These are phyloP conservation scores for Fusarium domesticum DNA, from an alignment of 2,329 filamentous ascomycete genomes.

Conservation along the genomic window DNA sequence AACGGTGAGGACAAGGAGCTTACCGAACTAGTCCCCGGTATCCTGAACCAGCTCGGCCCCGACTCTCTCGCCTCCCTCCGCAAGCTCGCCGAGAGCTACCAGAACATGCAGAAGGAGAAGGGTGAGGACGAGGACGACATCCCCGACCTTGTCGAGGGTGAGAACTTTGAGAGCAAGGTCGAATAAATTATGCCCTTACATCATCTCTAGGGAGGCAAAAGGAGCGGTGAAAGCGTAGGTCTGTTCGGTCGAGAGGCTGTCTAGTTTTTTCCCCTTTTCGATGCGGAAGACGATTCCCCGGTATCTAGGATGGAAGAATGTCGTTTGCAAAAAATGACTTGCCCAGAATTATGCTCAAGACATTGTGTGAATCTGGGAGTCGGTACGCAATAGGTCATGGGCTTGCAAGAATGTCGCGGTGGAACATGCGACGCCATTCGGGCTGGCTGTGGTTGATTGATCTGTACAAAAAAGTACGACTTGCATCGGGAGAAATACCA, in stretches of 20 bases:
- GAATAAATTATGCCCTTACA: constrained; percentile 57
- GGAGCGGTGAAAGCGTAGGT: constrained; percentile 27
- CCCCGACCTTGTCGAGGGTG: constrained; percentile 91
- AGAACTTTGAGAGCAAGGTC: constrained; percentile 98
- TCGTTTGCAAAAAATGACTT: constrained; percentile 20
- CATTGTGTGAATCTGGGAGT: constrained; percentile 21
- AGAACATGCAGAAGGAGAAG: constrained; percentile 96
- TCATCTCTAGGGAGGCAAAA: constrained; percentile 14
- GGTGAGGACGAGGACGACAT: constrained; percentile 91
- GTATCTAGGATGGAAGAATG: constrained; percentile 22
- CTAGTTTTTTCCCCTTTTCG: constrained; percentile 19
- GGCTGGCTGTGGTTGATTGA: constrained; percentile 31
- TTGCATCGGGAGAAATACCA: constrained; percentile 36
- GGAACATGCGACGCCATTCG: constrained; percentile 27
- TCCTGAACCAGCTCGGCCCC: constrained; percentile 98
- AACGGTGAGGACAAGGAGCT: constrained; percentile 99
- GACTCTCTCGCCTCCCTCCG: constrained; percentile 96
- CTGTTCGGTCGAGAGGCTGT: constrained; percentile 25
- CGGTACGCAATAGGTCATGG: constrained; percentile 29
- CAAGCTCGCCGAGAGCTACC: constrained; percentile 99
- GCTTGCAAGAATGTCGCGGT: constrained; percentile 26
- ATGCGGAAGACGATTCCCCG: constrained; percentile 25
- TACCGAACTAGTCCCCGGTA: constrained; percentile 97
- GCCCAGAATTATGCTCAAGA: constrained; percentile 23
- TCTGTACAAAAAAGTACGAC: constrained; percentile 36